Conservation (phyloP, 805 yeast genomes). For the Teunomyces aglyptinius region DNA sequence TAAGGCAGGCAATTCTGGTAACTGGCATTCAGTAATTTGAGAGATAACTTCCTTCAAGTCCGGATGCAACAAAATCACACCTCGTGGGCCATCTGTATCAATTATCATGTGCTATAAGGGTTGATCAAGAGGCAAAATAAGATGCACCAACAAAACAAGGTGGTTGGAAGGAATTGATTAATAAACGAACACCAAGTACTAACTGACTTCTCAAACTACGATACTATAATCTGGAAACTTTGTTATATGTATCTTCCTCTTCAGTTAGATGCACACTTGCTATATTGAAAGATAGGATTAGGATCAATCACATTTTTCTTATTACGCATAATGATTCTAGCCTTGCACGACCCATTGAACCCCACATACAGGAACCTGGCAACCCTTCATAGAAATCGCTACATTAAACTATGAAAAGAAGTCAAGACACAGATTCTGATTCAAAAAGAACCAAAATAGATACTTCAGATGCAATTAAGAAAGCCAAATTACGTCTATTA, state of each 20-base stretch:
- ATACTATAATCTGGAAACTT: not conserved
- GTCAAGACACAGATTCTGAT: not conserved
- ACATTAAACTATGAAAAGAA: not conserved
- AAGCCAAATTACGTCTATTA: constrained; percentile 9
- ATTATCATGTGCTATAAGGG: constrained; percentile 27
- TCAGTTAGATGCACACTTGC: not conserved
- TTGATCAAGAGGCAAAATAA: not conserved
- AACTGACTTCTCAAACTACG: not conserved
- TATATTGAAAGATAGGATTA: not conserved
- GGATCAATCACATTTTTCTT: not conserved
- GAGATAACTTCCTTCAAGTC: constrained; percentile 28
- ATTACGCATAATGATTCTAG: not conserved
- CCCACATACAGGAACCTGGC: constrained; percentile 1
- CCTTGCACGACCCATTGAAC: constrained; percentile 3
- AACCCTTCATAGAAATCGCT: too few relatives aligned
- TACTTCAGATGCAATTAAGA: constrained; percentile 7
- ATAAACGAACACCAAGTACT: not conserved
- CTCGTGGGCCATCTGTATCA: constrained; percentile 27
- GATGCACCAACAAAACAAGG: not conserved
- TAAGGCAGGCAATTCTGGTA: constrained; percentile 38
- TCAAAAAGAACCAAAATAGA: not conserved
- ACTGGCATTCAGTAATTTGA: constrained; percentile 36
- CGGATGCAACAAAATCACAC: constrained; percentile 27
- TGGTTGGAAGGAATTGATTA: not conserved
- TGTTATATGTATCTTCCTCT: not conserved